Evolutionary conservation across 805 yeast genomes (phyloP), one percentile per base, ranked within the genome.

Genomic region (Nakazawaea anatomiae): DNA sequence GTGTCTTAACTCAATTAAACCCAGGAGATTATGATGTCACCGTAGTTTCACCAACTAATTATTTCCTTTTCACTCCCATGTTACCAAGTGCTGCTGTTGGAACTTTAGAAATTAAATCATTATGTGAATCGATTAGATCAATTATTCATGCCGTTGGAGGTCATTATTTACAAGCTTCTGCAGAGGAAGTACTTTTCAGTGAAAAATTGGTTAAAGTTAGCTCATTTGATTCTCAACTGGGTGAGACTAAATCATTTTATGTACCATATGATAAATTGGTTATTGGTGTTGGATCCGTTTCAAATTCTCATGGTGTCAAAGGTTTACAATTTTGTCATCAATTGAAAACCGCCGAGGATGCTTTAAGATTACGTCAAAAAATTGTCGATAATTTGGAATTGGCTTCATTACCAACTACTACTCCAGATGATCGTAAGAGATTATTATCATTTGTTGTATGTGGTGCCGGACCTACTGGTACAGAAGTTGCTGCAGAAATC

Each of bases 381-480:
- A 79, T 83, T 43, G 78, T 82, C 39, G 66, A 69, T 30, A 73
- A 79, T 54, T 66, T 83, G 50, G 89, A 83, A 60, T 68, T 65
- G 52, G 88, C 89, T 2, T 76, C 85, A 55, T 67, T 83, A 55
- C 88, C 88, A 49, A 77, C 87, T 0, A 80, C 86, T 0, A 54
- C 82, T 1, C 84, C 79, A 55, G 84, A 74, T 43, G 87, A 83
- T 59, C 76, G 88, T 56, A 79, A 79, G 58, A 75, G 74, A 52
- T 63, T 83, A 53, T 69, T 83, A 44, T 76, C 83, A 48, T 82
- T 83, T 63, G 87, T 82, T 11, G 77, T 83, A 35, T 82, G 87
- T 63, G 89, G 89, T 54, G 89, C 88, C 54, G 89, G 89, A 42
- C 87, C 89, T 50, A 83, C 89, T 1, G 89, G 89, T 58, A 86